Percentiles rank a stretch among this genome's conserved stretches.
phyloP scores from a whole-genome alignment of 306 rosid genomes.

The Styphnolobium japonicum region DNA sequence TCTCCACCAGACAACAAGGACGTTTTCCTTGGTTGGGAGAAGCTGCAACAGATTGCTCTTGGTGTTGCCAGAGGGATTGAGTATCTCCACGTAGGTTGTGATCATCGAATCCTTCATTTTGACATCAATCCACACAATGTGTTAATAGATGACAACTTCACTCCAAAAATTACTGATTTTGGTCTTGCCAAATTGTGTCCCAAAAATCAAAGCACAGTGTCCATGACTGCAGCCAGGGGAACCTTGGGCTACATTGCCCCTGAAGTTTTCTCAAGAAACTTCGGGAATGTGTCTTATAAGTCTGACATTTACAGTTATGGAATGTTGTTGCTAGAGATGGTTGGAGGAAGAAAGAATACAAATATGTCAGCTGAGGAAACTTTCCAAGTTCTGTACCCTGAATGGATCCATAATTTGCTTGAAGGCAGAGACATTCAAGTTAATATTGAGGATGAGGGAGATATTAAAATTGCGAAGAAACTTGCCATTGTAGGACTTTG shows the following conservation, averaged over 20 bases:
- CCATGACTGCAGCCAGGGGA: conserved; percentile 35
- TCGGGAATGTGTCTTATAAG: conserved; percentile 35
- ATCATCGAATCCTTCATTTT: conserved; percentile 38
- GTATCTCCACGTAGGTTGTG: conserved; percentile 44
- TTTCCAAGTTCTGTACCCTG: conserved; percentile 11
- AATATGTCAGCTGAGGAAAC: background rate
- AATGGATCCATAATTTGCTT: conserved; percentile 41
- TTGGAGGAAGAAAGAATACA: conserved; percentile 33
- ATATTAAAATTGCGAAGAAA: conserved; percentile 19
- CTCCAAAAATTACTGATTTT: conserved; percentile 42
- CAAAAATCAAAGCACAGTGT: conserved; percentile 28
- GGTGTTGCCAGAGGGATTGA: conserved; percentile 35
- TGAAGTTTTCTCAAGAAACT: conserved; percentile 33
- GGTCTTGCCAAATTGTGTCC: conserved; percentile 39
- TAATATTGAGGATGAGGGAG: conserved; percentile 2
- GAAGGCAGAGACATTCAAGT: background rate
- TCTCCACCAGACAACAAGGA: background rate
- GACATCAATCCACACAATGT: conserved; percentile 42
- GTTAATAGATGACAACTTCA: conserved; percentile 26
- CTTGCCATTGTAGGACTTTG: conserved; percentile 40
- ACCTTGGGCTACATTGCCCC: conserved; percentile 42
- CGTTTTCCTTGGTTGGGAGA: conserved; percentile 34
- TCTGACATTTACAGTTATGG: conserved; percentile 38
- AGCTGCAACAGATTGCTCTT: conserved; percentile 27
- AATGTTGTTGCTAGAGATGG: conserved; percentile 36